phyloP scores from a whole-genome alignment of 768 basidiomycete species.

The Nidularia pulvinata region DNA sequence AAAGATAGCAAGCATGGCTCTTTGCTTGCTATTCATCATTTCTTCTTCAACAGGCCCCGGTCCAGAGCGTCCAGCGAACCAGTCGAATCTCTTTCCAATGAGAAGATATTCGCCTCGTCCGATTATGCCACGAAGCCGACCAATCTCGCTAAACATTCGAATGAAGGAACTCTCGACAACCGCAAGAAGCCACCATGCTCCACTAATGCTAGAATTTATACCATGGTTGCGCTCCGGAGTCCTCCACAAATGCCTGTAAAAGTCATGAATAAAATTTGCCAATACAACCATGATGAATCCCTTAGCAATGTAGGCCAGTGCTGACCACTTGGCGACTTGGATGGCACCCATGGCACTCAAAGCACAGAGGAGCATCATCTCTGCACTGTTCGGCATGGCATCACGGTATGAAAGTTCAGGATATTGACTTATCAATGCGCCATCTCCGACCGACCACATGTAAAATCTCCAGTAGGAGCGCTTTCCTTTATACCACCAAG shows the following conservation, averaged over 20 bases:
- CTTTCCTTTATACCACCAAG: conserved; percentile 53
- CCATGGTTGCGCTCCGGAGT: conserved; percentile 28
- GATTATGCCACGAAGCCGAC: conserved; percentile 41
- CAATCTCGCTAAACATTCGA: conserved; percentile 49
- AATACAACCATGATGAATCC: conserved; percentile 23
- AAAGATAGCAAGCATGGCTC: conserved; percentile 5
- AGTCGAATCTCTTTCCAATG: conserved; percentile 49
- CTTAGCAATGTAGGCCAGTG: conserved; percentile 10
- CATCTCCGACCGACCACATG: conserved; percentile 62
- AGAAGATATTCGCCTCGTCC: conserved; percentile 34
- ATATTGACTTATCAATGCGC: conserved; percentile 44
- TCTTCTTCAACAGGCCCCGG: conserved; percentile 43
- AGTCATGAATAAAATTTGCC: conserved; percentile 46
- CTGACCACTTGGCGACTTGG: conserved; percentile 7
- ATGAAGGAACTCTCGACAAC: conserved; percentile 50
- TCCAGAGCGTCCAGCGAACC: conserved; percentile 44
- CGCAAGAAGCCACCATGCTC: conserved; percentile 36
- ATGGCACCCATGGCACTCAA: conserved; percentile 10
- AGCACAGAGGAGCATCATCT: conserved; percentile 29
- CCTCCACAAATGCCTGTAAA: conserved; percentile 43
- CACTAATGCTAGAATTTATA: conserved; percentile 30
- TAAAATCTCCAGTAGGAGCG: conserved; percentile 51
- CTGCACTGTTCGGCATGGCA: conserved; percentile 46
- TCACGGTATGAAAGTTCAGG: conserved; percentile 46
- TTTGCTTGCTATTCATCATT: conserved; percentile 32